Conservation (phyloP, 1,139 yeast species). For the Pichia sp. region DNA sequence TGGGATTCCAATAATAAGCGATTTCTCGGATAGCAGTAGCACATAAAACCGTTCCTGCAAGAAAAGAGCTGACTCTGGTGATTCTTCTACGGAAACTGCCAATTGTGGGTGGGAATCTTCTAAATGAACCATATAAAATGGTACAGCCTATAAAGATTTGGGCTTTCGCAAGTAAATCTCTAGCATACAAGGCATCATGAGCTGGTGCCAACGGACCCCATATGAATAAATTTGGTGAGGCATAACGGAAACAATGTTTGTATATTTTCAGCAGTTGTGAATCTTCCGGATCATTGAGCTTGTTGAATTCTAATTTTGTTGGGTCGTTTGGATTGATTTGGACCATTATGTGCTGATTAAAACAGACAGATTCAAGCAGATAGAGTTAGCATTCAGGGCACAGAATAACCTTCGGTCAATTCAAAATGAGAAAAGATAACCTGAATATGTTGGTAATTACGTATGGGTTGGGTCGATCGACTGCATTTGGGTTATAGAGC, state of each 20-base stretch:
- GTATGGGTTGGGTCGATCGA: no score
- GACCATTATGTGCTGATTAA: constrained; percentile 7
- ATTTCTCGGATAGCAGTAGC: constrained; percentile 10
- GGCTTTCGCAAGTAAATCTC: constrained; percentile 16
- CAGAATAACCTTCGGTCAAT: no score
- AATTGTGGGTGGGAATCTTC: constrained; percentile 6
- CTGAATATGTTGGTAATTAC: no score
- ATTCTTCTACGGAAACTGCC: constrained; percentile 3
- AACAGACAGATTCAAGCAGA: no score
- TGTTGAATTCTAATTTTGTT: constrained; percentile 10
- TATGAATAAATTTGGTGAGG: constrained; percentile 20
- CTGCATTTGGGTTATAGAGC: no score
- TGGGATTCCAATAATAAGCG: constrained; percentile 8
- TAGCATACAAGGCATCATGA: constrained; percentile 20
- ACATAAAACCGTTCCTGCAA: constrained; percentile 8
- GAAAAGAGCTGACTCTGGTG: constrained; percentile 3
- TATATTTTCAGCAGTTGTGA: constrained; percentile 9
- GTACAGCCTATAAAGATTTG: constrained; percentile 18
- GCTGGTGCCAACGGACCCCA: constrained; percentile 27
- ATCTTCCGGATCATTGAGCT: constrained; percentile 20
- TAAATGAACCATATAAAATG: constrained; percentile 12
- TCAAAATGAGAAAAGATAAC: no score
- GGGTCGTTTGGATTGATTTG: constrained; percentile 7
- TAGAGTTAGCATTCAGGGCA: no score
- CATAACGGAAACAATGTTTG: constrained; percentile 19